Evolutionary conservation across 192 early-diverging fungal genomes (phyloP).

Genomic region (Rhizoclosmatium globosum): DNA sequence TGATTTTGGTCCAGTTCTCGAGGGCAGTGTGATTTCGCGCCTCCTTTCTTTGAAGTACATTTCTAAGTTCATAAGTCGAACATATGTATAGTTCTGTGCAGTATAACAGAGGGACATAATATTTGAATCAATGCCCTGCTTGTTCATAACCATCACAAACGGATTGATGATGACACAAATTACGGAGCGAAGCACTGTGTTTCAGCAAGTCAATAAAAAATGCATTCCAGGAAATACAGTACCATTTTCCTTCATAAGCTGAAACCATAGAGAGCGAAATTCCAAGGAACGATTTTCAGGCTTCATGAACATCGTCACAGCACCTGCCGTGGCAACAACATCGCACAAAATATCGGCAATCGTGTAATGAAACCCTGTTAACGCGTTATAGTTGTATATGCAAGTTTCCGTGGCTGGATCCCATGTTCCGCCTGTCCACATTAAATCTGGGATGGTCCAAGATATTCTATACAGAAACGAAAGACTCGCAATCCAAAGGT

Average conservation of each 20-base stretch:
- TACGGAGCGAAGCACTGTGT: no score
- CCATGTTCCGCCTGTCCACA: background rate
- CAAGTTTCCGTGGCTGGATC: background rate
- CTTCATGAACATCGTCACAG: constrained; percentile 9
- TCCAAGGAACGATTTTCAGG: background rate
- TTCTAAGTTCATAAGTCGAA: constrained; percentile 3
- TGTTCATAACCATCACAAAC: no score
- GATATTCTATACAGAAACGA: background rate
- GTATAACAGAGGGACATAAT: no score
- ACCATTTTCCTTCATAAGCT: constrained; percentile 5
- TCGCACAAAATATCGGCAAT: constrained; percentile 16
- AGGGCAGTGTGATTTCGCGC: background rate
- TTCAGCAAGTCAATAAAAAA: no score
- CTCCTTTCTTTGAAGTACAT: background rate
- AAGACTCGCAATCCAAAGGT: background rate
- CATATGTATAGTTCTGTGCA: no score
- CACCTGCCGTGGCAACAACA: constrained; percentile 1
- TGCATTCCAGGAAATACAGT: no score
- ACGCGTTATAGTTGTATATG: background rate
- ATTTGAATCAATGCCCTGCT: no score
- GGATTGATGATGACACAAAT: no score
- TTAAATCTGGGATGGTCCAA: background rate
- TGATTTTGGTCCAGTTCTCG: background rate
- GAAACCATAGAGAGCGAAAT: constrained; percentile 1
- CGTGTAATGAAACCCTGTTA: constrained; percentile 14